Percentiles rank a stretch among this genome's conserved stretches.
These are phyloP conservation scores for Gossypium anomalum DNA, from an alignment of 345 rosid genomes.

Conservation along the genomic window DNA sequence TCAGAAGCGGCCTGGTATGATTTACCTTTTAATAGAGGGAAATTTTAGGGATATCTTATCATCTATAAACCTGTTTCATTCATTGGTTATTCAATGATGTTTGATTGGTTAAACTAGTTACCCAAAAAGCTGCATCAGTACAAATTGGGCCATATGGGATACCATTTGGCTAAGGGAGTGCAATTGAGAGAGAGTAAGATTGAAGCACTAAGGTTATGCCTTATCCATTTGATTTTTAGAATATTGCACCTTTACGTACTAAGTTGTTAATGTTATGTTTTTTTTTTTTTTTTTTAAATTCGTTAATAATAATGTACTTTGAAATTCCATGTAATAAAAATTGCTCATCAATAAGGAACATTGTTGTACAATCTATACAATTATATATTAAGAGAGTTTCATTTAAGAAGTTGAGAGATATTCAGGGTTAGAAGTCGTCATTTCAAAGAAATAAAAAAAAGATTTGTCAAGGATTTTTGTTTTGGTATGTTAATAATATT, in stretches of 20 bases:
- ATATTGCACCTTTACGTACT: neutral
- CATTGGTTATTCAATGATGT: neutral
- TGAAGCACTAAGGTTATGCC: neutral
- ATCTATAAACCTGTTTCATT: constrained; percentile 2
- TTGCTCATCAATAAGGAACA: neutral
- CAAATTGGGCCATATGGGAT: neutral
- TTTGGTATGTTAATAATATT: too few species aligned
- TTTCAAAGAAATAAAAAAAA: too few species aligned
- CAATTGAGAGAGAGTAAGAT: neutral
- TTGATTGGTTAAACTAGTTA: constrained; percentile 8
- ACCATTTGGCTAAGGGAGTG: neutral
- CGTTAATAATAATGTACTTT: neutral
- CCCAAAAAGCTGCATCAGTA: constrained; percentile 11
- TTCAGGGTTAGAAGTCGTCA: too few species aligned
- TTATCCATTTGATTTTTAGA: neutral
- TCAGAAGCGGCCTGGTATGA: constrained; percentile 9
- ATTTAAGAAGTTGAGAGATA: too few species aligned
- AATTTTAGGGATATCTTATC: constrained; percentile 20
- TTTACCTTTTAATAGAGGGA: neutral
- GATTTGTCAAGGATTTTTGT: too few species aligned
- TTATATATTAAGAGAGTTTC: too few species aligned
- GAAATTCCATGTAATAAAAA: neutral
- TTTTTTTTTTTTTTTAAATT: neutral
- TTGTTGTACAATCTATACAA: too few species aligned
- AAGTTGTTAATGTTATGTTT: neutral